These are phyloP conservation scores for Nakataea oryzae DNA, from an alignment of 2,329 filamentous ascomycete genomes.

Conservation along the genomic window DNA sequence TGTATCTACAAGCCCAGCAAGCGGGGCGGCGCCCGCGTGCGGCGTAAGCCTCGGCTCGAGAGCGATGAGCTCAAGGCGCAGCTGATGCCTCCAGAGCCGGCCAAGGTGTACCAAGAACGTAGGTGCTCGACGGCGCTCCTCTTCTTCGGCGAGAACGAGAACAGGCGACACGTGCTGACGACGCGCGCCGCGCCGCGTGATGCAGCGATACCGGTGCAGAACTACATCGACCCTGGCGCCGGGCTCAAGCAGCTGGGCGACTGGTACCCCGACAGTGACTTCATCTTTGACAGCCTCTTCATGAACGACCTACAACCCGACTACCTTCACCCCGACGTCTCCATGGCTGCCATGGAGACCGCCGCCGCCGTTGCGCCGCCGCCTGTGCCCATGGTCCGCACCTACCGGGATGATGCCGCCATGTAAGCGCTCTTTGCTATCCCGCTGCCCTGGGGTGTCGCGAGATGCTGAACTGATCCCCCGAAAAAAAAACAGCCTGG, in stretches of 20 bases:
- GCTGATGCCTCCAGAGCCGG: conserved; percentile 14
- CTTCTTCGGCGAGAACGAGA: neutral
- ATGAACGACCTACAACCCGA: conserved; percentile 10
- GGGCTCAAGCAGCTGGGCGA: conserved; percentile 35
- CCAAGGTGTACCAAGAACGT: conserved; percentile 20
- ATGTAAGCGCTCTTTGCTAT: conserved; percentile 22
- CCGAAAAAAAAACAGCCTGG: conserved; percentile 19
- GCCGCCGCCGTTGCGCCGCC: conserved; percentile 8
- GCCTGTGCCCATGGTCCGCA: conserved; percentile 23
- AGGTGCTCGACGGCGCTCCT: conserved; percentile 7
- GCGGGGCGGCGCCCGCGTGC: conserved; percentile 30
- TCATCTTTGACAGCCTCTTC: conserved; percentile 34
- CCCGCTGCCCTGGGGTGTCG: neutral
- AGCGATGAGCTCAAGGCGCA: conserved; percentile 13
- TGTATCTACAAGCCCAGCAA: conserved; percentile 32
- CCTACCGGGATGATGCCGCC: conserved; percentile 27
- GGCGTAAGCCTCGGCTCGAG: conserved; percentile 24
- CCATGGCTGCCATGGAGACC: conserved; percentile 9
- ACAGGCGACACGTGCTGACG: neutral
- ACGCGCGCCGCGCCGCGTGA: no score
- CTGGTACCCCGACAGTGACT: conserved; percentile 33
- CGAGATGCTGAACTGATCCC: neutral
- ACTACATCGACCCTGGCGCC: conserved; percentile 34
- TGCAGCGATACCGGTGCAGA: conserved; percentile 22
- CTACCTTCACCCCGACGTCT: conserved; percentile 1